Conservation (phyloP, 176 grass and related monocot genomes). For the Oryza longistaminata region DNA sequence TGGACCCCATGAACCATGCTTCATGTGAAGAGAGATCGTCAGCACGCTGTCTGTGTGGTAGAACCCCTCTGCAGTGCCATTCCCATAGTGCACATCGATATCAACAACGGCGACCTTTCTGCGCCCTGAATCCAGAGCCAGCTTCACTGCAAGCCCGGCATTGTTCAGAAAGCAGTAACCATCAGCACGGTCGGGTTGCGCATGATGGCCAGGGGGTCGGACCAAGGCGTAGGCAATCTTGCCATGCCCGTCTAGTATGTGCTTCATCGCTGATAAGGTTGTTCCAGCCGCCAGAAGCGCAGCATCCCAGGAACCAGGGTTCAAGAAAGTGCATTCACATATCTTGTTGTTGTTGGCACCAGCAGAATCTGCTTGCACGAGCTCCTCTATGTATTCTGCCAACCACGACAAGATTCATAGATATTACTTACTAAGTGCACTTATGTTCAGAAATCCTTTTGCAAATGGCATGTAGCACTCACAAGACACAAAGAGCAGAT, state of each 20-base stretch:
- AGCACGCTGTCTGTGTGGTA: slow-evolving; percentile 59
- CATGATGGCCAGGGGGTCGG: slow-evolving; percentile 83
- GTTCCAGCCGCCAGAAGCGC: slow-evolving; percentile 76
- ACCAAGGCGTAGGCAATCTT: slow-evolving; percentile 71
- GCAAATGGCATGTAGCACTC: not conserved
- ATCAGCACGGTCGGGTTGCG: slow-evolving; percentile 69
- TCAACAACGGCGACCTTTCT: slow-evolving; percentile 61
- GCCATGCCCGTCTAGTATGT: slow-evolving; percentile 69
- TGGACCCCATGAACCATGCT: slow-evolving; percentile 80
- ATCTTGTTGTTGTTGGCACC: slow-evolving; percentile 77
- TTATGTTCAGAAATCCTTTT: not conserved
- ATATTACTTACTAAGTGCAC: not conserved
- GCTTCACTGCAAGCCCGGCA: slow-evolving; percentile 63
- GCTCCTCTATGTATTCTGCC: slow-evolving; percentile 67
- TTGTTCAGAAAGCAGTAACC: slow-evolving; percentile 98
- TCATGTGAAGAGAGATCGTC: slow-evolving; percentile 90
- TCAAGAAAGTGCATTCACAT: slow-evolving; percentile 68
- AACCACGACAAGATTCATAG: not conserved
- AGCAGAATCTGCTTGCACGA: slow-evolving; percentile 58
- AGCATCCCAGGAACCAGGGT: slow-evolving; percentile 79
- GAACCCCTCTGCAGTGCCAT: slow-evolving; percentile 87
- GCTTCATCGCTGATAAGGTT: slow-evolving; percentile 65
- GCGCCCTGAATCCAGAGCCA: slow-evolving; percentile 68
- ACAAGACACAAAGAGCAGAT: not conserved
- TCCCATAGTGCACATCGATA: slow-evolving; percentile 88